Evolutionary conservation across 768 basidiomycete species (phyloP).

Genomic region (Amanita subjunquillea): DNA sequence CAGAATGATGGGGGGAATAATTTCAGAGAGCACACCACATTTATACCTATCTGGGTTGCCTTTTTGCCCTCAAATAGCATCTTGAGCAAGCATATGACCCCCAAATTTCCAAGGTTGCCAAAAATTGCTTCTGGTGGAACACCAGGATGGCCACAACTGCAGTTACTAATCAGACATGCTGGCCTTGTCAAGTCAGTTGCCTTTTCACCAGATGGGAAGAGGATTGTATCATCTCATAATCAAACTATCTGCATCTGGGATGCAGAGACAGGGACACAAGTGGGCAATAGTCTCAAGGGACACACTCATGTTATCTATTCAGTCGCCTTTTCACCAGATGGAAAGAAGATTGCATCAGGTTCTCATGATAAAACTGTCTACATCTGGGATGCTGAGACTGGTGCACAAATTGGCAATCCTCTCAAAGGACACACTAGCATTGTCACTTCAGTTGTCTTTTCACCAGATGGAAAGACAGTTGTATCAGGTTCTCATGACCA

Average conservation of each 20-base stretch:
- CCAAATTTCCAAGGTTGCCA: neutral
- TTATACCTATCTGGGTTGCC: neutral
- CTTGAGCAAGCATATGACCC: neutral
- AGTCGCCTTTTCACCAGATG: too few relatives aligned
- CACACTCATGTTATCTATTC: too few relatives aligned
- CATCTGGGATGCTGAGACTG: too few relatives aligned
- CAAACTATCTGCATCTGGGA: neutral
- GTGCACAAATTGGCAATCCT: too few relatives aligned
- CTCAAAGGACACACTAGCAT: too few relatives aligned
- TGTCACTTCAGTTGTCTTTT: too few relatives aligned
- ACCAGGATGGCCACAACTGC: neutral
- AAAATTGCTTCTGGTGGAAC: too few relatives aligned
- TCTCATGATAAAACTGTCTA: too few relatives aligned
- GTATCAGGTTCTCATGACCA: neutral
- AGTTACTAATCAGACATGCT: neutral
- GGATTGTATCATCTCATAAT: neutral
- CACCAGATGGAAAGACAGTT: too few relatives aligned
- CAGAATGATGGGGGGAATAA: neutral
- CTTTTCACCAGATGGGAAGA: neutral
- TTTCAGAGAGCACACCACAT: neutral
- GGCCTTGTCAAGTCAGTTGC: neutral
- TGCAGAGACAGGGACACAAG: neutral
- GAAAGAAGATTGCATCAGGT: too few relatives aligned
- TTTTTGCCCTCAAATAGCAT: neutral
- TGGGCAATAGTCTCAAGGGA: neutral